A percentile compares a stretch with the other conserved stretches of the same genome.
These are phyloP conservation scores for Collybiopsis confluens DNA, from an alignment of 768 basidiomycete genomes.

Conservation along the genomic window DNA sequence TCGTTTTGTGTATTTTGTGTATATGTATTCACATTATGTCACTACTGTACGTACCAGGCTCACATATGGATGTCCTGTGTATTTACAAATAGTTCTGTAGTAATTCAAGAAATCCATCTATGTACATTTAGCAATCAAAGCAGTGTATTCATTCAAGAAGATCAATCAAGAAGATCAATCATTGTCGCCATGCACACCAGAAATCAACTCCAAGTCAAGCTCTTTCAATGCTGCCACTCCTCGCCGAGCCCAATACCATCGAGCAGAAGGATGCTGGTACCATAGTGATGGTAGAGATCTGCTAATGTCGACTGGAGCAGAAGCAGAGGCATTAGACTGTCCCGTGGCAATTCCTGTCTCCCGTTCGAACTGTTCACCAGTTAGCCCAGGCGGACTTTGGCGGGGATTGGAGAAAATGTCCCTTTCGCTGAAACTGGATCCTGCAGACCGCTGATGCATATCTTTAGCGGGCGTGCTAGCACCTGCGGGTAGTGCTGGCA, in stretches of 20 bases:
- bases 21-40: too few relatives aligned
- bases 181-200: not conserved
- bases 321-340: not conserved
- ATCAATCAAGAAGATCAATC: too few relatives aligned
- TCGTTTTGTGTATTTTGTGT: too few relatives aligned
- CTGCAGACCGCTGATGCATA: not conserved
- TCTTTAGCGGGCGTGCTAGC: not conserved
- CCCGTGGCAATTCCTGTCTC: not conserved
- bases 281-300: conserved; percentile 1
- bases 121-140: too few relatives aligned
- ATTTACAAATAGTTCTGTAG: too few relatives aligned
- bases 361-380: not conserved
- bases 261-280: conserved; percentile 4
- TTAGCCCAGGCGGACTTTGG: conserved; percentile 1
- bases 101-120: too few relatives aligned
- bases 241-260: conserved; percentile 5
- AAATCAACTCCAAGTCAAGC: not conserved
- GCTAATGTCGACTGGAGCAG: too few relatives aligned
- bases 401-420: not conserved
- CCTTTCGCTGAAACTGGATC: not conserved
- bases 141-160: too few relatives aligned
- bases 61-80: too few relatives aligned
- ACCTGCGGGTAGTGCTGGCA: too few relatives aligned
- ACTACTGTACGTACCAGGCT: too few relatives aligned
- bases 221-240: conserved; percentile 1